Evolutionary conservation across 1,284 basidiomycete species (phyloP).

Genomic region (Sanghuangporus weigelae): DNA sequence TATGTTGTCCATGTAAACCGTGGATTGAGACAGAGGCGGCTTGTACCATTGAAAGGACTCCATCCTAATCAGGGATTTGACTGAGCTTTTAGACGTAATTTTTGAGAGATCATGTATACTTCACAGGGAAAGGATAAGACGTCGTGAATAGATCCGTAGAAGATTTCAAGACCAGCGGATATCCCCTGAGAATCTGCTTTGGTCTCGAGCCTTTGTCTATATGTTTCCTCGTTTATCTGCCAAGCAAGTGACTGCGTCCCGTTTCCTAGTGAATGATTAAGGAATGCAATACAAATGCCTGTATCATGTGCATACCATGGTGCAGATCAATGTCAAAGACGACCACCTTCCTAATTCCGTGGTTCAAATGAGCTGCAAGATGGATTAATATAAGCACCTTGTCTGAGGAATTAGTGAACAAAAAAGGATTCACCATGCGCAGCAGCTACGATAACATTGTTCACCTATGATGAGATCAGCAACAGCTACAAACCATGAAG

Average conservation of each 20-base stretch:
- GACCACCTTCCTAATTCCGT: constrained; percentile 75
- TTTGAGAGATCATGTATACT: constrained; percentile 34
- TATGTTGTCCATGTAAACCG: constrained; percentile 84
- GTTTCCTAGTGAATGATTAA: constrained; percentile 54
- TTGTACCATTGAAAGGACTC: constrained; percentile 71
- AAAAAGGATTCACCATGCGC: constrained; percentile 64
- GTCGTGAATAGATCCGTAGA: constrained; percentile 89
- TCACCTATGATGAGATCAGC: constrained; percentile 28
- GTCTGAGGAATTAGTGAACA: neutral
- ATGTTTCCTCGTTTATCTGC: constrained; percentile 88
- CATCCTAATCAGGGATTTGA: constrained; percentile 52
- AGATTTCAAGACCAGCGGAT: constrained; percentile 62
- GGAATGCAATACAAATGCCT: neutral
- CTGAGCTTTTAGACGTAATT: neutral
- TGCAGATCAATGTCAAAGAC: constrained; percentile 95
- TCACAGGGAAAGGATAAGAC: constrained; percentile 92
- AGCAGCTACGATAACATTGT: constrained; percentile 88
- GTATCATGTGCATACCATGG: constrained; percentile 50
- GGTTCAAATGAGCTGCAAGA: constrained; percentile 66
- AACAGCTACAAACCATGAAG: neutral
- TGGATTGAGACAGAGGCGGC: constrained; percentile 81
- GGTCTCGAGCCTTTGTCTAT: constrained; percentile 57
- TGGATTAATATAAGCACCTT: neutral
- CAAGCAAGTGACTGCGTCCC: constrained; percentile 90
- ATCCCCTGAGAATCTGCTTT: constrained; percentile 30